Evolutionary conservation across 164 flowering plant genomes (phyloP), one percentile per base, ranked within the genome.

Genomic region (Euptelea pleiosperma): DNA sequence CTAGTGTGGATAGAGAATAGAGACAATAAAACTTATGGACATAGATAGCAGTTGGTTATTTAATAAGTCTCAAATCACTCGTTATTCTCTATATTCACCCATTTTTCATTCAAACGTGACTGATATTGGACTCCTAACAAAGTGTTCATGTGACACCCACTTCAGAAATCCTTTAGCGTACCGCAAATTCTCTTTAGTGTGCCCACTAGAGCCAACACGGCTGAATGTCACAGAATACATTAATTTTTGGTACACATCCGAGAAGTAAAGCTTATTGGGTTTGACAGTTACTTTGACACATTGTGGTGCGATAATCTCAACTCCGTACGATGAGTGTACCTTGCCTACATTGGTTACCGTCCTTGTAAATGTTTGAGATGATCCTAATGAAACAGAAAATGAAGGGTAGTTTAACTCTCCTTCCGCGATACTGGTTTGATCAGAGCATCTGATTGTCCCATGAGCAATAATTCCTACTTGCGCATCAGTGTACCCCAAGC

Each of bases 361-460:
- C 57, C 83, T 75, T 2, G 61, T 63, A 40, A 65, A 75, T 0
- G 36, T 60, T 53, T 63, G 69, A 28, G 64, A 12, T 7, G 68
- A 1, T 1, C 66, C 70, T 48, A 79, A 24, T 30, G 18, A 6
- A 2, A 81, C 42, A 0, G 82, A 62, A 52, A 76, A 77, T 11
- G 85, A 65, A 48, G 85, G 82, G 36, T 83, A 80, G 21, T 84
- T 84, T 4, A 84, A 57, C 26, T 78, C 59, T 25, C 72, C 74
- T 54, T 77, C 79, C 0, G 61, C 8, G 3, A 76, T 78, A 39
- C 40, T 31, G 1, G 58, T 6, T 0, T 52, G 30, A 0, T 55
- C 22, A 0, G 73, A 58, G 55, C 86, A 84, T 0, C 50, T 60
- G 0, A 78, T 66, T 0, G 31, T 5, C 0, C 52, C 42, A 3